Evolutionary conservation across 495 filamentous ascomycete genomes (phyloP), one percentile per base, ranked within the genome.

Genomic region (Penicillium antarcticum): DNA sequence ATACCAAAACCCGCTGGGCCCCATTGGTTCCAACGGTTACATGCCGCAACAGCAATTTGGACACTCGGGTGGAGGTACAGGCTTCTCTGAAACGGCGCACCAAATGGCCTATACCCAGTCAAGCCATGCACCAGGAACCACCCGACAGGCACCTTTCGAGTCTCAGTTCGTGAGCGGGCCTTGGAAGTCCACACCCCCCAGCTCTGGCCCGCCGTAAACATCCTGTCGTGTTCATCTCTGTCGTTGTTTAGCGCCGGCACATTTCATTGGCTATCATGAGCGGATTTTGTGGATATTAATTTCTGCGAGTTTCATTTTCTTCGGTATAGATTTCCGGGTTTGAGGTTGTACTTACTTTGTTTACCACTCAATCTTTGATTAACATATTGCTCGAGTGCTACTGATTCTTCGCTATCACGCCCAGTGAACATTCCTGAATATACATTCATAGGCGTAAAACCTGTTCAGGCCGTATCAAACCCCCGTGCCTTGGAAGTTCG

Each of bases 131-230:
- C 1, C 16, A 41, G 7, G 23, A 19, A 8, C 38, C 24, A 49
- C 45, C 10, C 49, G 54, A 6, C 48, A 37, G 8, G 51, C 47
- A 29, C 29, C 40, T 5, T 58, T 55, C 0, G 56, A 58, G 48
- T 36, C 57, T 4, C 60, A 58, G 13, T 66, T 63, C 38, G 46
- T 63, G n/a, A 66, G 60, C 43, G 62, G 60, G 11, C 60, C 60
- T 9, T 66, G 60, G 62, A 51, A 52, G 1, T 50, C 49, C 5
- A 55, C 50, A 9, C 56, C 56, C 9, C 60, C 60, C 31, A 41
- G 43, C 31, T 41, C 52, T 8, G 55, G 51, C 0, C 46, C 45
- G 19, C 26, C 6, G 7, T 42, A 42, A 18, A 31, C 13, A 23
- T 8, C 7, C 8, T 11, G 0, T 0, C 23, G 18, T 12, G 8